phyloP scores from a whole-genome alignment of 768 basidiomycete species.

The Phaeotremella fagi region DNA sequence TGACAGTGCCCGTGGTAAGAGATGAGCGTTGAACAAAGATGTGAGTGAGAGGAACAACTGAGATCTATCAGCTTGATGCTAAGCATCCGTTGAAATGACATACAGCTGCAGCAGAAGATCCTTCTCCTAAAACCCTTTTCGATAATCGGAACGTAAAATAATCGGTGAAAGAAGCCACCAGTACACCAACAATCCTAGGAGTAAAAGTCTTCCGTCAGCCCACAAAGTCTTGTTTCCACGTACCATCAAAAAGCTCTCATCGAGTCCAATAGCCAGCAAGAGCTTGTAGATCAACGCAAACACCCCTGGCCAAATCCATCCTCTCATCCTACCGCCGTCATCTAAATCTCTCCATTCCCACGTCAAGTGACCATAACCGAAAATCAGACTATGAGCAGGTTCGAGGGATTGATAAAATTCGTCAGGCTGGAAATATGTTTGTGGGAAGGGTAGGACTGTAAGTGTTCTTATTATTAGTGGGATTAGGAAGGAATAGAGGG shows the following conservation, averaged over 20 bases:
- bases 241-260: conserved; percentile 62
- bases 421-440: conserved; percentile 92
- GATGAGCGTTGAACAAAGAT: conserved; percentile 79
- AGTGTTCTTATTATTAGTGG: conserved; percentile 39
- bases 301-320: conserved; percentile 64
- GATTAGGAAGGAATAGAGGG: conserved; percentile 19
- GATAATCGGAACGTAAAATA: conserved; percentile 65
- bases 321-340: conserved; percentile 24
- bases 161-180: conserved; percentile 75
- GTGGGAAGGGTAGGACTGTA: conserved; percentile 61
- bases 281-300: conserved; percentile 75
- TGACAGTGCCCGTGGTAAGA: conserved; percentile 79
- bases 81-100: conserved; percentile 46
- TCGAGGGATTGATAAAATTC: conserved; percentile 95
- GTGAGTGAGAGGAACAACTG: conserved; percentile 75
- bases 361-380: conserved; percentile 84
- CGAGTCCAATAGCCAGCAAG: conserved; percentile 58
- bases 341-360: conserved; percentile 77
- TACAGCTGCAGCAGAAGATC: conserved; percentile 62
- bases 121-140: conserved; percentile 56
- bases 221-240: conserved; percentile 37
- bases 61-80: background rate
- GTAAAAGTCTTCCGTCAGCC: conserved; percentile 57
- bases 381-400: conserved; percentile 80
- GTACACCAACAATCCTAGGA: conserved; percentile 73